Conservation (phyloP, 805 yeast genomes). For the Starmerella apicola region DNA sequence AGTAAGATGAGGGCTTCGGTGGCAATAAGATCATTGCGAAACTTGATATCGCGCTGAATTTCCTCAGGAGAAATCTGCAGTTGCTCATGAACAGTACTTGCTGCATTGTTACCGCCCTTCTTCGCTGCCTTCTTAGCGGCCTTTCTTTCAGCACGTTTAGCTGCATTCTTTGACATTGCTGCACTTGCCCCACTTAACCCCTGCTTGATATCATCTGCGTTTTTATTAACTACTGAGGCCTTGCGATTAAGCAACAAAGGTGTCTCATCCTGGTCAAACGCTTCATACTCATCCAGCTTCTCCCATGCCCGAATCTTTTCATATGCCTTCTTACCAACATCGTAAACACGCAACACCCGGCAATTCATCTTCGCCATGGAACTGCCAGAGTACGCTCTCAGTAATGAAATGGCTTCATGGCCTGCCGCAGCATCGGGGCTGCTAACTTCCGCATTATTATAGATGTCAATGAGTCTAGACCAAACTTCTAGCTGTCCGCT, state of each 20-base stretch:
- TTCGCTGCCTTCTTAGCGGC: slow-evolving; percentile 21
- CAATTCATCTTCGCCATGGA: slow-evolving; percentile 23
- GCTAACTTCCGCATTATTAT: slow-evolving; percentile 18
- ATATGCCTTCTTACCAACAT: slow-evolving; percentile 20
- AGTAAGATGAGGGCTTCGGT: slow-evolving; percentile 34
- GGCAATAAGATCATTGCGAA: slow-evolving; percentile 28
- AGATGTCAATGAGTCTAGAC: slow-evolving; percentile 26
- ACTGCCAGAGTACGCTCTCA: slow-evolving; percentile 25
- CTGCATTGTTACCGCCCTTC: slow-evolving; percentile 15
- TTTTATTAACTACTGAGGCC: slow-evolving; percentile 13
- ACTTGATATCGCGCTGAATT: slow-evolving; percentile 23
- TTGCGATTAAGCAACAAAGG: slow-evolving; percentile 10
- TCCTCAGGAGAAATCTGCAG: slow-evolving; percentile 22
- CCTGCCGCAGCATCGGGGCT: slow-evolving; percentile 28
- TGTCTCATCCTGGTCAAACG: slow-evolving; percentile 16
- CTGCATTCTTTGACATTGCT: slow-evolving; percentile 24
- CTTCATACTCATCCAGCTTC: slow-evolving; percentile 23
- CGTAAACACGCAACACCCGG: slow-evolving; percentile 26
- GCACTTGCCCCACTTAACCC: background rate
- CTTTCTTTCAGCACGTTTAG: slow-evolving; percentile 23
- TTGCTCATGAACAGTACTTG: slow-evolving; percentile 12
- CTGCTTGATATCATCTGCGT: slow-evolving; percentile 7
- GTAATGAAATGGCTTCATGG: slow-evolving; percentile 25
- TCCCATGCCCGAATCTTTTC: slow-evolving; percentile 27
- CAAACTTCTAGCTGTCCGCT: slow-evolving; percentile 24